Conservation (phyloP, 805 yeast genomes). For the Suhomyces prunicola region DNA sequence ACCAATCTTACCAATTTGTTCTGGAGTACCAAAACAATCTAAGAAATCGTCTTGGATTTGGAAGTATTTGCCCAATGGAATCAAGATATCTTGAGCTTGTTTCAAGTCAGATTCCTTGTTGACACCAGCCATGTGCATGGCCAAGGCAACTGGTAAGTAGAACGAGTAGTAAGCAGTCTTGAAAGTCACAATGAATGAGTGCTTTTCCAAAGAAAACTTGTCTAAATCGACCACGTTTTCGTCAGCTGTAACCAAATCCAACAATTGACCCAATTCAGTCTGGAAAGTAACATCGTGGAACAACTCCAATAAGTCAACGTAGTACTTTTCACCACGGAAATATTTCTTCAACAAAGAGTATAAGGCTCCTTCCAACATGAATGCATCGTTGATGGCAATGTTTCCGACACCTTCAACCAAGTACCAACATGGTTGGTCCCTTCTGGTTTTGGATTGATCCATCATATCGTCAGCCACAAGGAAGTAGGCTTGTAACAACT, state of each 20-base stretch:
- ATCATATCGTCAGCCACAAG: conserved; percentile 98
- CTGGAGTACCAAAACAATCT: conserved; percentile 97
- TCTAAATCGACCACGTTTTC: conserved; percentile 88
- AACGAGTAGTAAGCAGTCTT: conserved; percentile 97
- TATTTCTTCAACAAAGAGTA: conserved; percentile 85
- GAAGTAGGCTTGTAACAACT: conserved; percentile 92
- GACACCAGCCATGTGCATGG: conserved; percentile 89
- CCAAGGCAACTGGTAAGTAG: conserved; percentile 95
- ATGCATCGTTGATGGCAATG: conserved; percentile 95
- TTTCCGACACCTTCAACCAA: conserved; percentile 74
- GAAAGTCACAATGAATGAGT: conserved; percentile 91
- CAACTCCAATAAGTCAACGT: conserved; percentile 85
- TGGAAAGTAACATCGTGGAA: conserved; percentile 97
- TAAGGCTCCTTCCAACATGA: conserved; percentile 94
- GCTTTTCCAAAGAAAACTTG: conserved; percentile 84
- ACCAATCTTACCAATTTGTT: conserved; percentile 96
- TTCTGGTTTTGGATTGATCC: conserved; percentile 94
- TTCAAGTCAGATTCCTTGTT: conserved; percentile 68
- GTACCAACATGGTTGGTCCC: conserved; percentile 99
- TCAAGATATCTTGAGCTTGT: conserved; percentile 82
- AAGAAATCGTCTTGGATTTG: conserved; percentile 97
- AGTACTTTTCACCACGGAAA: conserved; percentile 77
- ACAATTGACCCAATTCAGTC: conserved; percentile 94
- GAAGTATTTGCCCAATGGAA: conserved; percentile 97
- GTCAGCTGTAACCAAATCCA: conserved; percentile 95